Evolutionary conservation across 2,329 filamentous ascomycete genomes (phyloP), one percentile per base, ranked within the genome.

Genomic region (Escovopsis sp.): DNA sequence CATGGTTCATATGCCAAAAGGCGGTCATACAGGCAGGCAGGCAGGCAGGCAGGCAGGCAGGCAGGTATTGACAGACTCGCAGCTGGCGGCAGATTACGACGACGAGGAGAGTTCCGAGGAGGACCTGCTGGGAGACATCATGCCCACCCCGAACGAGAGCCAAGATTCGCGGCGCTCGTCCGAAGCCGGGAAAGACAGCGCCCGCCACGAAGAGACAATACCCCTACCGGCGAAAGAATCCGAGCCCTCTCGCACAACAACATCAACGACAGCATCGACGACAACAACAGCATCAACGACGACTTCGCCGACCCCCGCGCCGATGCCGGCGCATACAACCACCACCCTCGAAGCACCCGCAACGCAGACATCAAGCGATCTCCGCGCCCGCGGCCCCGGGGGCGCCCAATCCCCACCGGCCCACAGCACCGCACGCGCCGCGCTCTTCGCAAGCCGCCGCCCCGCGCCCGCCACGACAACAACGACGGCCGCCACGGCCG

Each of bases 81-180:
- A 63, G 61, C 52, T 63, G 25, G 60, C 59, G 5, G 47, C 52
- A 10, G 52, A 58, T 24, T 49, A 57, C 3, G 57, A 61, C 8
- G 57, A 61, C 8, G 58, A 61, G 5, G 63, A 65, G 39, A 63
- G 64, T 45, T 70, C 65, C 11, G 73, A 65, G 32, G 75, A 79
- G 52, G 75, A 79, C 47, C 58, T 78, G 2, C 53, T 79, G 13
- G 68, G 65, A 34, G 65, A 67, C 42, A 64, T 78, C 43, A 71
- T 74, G 39, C 64, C 64, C 41, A 76, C 70, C 2, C 71, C 70
- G 2, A 73, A 68, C 53, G 67, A 72, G 50, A 74, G 70, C 52
- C 57, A 65, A 38, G 66, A 68, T 45, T 66, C 66, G 14, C 52
- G 46, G 48, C 51, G 46, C 47, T 59, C 54, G 31, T 53, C 50